Evolutionary conservation across 75 land plant species (phyloP), one percentile per base, ranked within the genome.

Genomic region (Pinus tabuliformis): DNA sequence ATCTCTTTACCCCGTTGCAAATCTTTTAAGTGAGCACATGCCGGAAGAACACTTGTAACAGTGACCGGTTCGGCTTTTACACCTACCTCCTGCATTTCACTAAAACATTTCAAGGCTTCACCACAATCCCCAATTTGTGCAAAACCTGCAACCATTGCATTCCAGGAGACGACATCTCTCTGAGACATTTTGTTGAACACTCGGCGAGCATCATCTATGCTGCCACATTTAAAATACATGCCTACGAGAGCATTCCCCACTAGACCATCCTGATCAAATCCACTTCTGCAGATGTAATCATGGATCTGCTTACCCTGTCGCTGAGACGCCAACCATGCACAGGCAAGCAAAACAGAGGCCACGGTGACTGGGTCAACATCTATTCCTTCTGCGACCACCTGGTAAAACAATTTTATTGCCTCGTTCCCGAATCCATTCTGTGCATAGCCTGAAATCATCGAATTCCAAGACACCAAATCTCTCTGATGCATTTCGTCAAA

Each of bases 401-500:
- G 28, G 49, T 84, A 73, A 5, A 76, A 70, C 37, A 77, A 78
- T 39, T 81, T 77, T 59, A 91, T 42, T 16, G 92, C 94, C 64
- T 89, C 90, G 71, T 78, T 75, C 26, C 73, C 78, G 61, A 76
- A 21, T 26, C 79, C 75, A 83, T 86, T 86, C 63, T 89, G 93
- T 6, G 86, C 84, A 73, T 86, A 89, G 7, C 92, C 94, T 6
- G 90, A 79, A 77, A 94, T 86, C 81, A 91, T 82, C 2, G 90
- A 75, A 12, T 87, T 89, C 96, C 96, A 94, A 2, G 77, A 30
- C 56, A 94, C 90, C n/a, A 94, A 78, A 84, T 91, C 93, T 61
- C 83, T 86, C n/a, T 84, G 82, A 5, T 15, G 56, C 79, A 89
- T 77, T 75, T 85, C 86, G 5, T 86, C 91, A 77, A 93, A 93